phyloP scores from a whole-genome alignment of 345 rosid genomes.

The Lagerstroemia speciosa region DNA sequence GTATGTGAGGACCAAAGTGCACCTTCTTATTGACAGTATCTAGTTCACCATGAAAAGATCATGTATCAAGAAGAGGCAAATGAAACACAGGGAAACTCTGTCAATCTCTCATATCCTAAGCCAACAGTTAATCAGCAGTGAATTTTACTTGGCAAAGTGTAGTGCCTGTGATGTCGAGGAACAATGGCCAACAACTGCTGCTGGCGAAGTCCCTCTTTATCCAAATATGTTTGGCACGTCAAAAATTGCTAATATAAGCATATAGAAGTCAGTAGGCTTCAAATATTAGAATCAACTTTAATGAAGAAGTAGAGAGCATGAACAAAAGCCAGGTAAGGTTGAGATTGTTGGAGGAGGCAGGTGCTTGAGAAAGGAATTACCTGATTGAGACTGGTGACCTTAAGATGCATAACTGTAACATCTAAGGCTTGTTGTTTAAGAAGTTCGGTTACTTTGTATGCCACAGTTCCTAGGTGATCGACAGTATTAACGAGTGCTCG shows the following conservation, averaged over 20 bases:
- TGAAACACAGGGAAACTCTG: background rate
- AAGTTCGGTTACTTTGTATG: slow-evolving; percentile 84
- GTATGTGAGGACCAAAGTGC: slow-evolving; percentile 73
- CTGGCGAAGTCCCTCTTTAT: slow-evolving; percentile 79
- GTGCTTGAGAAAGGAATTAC: slow-evolving; percentile 22
- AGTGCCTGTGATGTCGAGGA: slow-evolving; percentile 90
- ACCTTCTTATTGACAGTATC: slow-evolving; percentile 87
- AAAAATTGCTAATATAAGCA: slow-evolving; percentile 53
- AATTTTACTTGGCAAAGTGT: slow-evolving; percentile 75
- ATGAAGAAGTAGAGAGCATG: background rate
- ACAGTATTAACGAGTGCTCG: slow-evolving; percentile 91
- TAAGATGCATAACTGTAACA: slow-evolving; percentile 56
- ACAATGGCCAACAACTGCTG: slow-evolving; percentile 76
- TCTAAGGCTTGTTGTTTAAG: slow-evolving; percentile 78
- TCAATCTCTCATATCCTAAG: background rate
- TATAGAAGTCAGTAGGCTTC: background rate
- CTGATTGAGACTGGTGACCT: slow-evolving; percentile 71
- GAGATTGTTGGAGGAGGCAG: background rate
- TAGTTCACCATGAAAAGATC: slow-evolving; percentile 16
- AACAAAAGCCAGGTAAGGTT: background rate
- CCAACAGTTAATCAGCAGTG: slow-evolving; percentile 4
- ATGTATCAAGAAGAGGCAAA: background rate
- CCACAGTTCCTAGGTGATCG: slow-evolving; percentile 97
- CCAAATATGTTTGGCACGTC: slow-evolving; percentile 61
- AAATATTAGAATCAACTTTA: background rate